Evolutionary conservation across 176 grass and related monocot species (phyloP).

Genomic region (Avena sativa): DNA sequence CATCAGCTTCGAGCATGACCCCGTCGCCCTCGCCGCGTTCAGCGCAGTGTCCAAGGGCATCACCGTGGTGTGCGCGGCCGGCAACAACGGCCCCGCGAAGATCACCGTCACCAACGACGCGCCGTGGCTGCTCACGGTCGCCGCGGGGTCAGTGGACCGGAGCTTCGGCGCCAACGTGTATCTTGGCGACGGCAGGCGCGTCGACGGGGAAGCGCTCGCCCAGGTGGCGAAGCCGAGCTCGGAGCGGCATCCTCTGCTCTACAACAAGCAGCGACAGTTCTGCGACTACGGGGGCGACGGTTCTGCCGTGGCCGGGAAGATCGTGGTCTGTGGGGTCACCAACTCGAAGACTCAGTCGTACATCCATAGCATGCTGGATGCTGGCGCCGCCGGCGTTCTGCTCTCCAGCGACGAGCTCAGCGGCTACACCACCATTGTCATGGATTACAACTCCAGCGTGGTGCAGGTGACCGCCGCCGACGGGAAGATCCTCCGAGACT

Average conservation of each 20-base stretch:
- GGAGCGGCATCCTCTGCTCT: background rate
- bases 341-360: background rate
- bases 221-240: background rate
- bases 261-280: background rate
- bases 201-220: background rate
- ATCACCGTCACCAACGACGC: constrained; percentile 35
- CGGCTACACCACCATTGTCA: background rate
- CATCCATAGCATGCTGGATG: background rate
- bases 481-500: background rate
- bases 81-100: constrained; percentile 9
- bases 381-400: background rate
- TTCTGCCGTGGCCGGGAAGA: background rate
- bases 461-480: background rate
- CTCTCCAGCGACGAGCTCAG: background rate
- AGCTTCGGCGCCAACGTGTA: constrained; percentile 1
- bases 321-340: background rate
- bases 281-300: background rate
- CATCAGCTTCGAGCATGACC: constrained; percentile 10
- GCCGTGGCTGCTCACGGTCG: constrained; percentile 63
- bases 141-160: background rate
- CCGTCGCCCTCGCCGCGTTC: constrained; percentile 25
- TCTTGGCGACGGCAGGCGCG: background rate
- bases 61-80: constrained; percentile 28
- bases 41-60: constrained; percentile 37
- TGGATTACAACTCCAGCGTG: background rate